Evolutionary conservation across 1,284 basidiomycete genomes (phyloP).

Genomic region (Heterobasidion parviporum): DNA sequence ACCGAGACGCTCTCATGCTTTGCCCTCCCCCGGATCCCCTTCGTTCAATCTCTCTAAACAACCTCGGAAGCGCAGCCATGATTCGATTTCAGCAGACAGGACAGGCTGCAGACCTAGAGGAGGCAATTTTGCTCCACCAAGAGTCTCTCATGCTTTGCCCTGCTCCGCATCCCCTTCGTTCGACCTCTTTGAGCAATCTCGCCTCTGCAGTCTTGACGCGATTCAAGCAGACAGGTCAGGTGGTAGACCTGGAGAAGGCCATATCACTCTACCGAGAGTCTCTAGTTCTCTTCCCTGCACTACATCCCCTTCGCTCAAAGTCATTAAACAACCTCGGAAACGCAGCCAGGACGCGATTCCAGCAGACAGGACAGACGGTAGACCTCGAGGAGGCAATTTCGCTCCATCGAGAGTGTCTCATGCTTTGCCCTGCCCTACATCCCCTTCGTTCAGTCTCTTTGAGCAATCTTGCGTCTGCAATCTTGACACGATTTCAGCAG

Average conservation of each 20-base stretch:
- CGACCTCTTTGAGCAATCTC: too few relatives aligned
- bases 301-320: not conserved
- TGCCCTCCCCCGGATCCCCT: not conserved
- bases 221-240: conserved; percentile 14
- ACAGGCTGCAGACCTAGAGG: too few relatives aligned
- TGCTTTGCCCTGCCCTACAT: not conserved
- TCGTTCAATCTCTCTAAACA: conserved; percentile 12
- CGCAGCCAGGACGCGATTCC: not conserved
- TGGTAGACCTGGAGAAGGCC: too few relatives aligned
- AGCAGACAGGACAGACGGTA: not conserved
- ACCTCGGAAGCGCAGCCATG: too few relatives aligned
- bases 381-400: not conserved
- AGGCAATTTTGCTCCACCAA: too few relatives aligned
- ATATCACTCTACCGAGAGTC: too few relatives aligned
- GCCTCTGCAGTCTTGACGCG: conserved; percentile 18
- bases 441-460: not conserved
- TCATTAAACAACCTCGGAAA: not conserved
- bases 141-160: too few relatives aligned
- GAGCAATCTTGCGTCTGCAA: not conserved
- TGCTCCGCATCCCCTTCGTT: too few relatives aligned
- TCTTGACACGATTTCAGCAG: not conserved
- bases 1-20: not conserved
- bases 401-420: not conserved
- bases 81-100: too few relatives aligned
- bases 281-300: too few relatives aligned